Base-by-base conservation (phyloP, 306 rosid species). In the Clitoria ternatea region DNA sequence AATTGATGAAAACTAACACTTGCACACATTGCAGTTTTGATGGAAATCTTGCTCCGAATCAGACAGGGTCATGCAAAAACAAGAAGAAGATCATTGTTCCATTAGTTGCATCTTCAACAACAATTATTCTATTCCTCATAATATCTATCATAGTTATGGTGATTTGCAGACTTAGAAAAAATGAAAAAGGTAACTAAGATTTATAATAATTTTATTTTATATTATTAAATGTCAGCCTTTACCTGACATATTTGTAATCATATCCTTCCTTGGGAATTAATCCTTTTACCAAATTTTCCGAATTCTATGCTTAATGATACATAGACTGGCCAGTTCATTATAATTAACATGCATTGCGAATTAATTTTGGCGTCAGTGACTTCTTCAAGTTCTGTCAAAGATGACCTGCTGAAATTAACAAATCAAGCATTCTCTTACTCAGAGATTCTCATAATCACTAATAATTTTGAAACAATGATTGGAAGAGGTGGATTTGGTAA, bases 401-500 rank as follows among this genome's bases (percentile, higher is more conserved):
- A n/a, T n/a, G n/a, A 17, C 10, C 4, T 23, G 30, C 19, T 53
- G 27, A 53, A 53, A 24, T 7, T 17, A 4, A 53, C 23, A 24
- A 53, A 53, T 53, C 60, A 53, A 53, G 30, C 19, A 24, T 76
- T 64, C 18, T 29, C 11, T 7, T 22, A 64, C 15, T 23, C 27
- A 0, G 56, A 76, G 22, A 7, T 76, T 47, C 17, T 7, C 4
- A n/a, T 7, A 4, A 59, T 76, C 2, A 81, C 85, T 4, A 17
- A 40, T 49, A 66, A 67, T 48, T 59, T 76, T 20, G 11, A 54
- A 13, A 47, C 55, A 4, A 5, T 42, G 14, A 61, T 84, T 52
- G 85, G 83, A 35, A 52, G 37, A 70, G 83, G 88, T 60, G 85
- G 83, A 37, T 84, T 84, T 61, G 88, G 83, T 39, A 69, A 70